Base-by-base conservation (phyloP, 352 stramenopile species). In the Thraustochytrium sp. region DNA sequence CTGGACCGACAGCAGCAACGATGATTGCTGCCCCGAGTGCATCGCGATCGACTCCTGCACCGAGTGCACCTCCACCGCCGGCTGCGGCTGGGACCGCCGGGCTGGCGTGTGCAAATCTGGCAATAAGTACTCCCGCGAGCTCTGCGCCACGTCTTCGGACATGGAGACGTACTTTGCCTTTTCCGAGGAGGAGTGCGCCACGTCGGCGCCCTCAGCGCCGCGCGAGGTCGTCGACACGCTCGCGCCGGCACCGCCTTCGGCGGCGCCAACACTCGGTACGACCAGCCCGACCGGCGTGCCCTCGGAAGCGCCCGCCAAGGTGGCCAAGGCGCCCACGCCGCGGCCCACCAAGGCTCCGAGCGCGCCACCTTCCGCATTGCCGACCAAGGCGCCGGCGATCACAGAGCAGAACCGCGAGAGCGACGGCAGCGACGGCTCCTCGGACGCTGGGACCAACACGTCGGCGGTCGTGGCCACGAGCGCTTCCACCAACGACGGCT, bases 51-150 rank as follows among this genome's bases (percentile, higher is more conserved):
- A 8, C 5, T 40, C 11, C 26, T 80, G 68, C 37, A 42, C 26
- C 3, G 53, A 65, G 23, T 80, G 68, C 51, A 16, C 76, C 9
- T 23, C 4, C 21, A 18, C 46, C 29, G 31, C 63, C 16, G 68
- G 68, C 34, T 80, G 68, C 40, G 68, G 68, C 9, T 80, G 68
- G 68, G 53, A 80, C 26, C 51, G 29, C 16, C 23, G n/a, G 26
- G 21, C 2, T 23, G 11, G 23, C 5, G 13, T 16, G 1, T 80
- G 68, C 53, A 68, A 42, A n/a, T 61, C 68, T 5, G 68, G 68
- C 51, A 80, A 75, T 26, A 34, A 36, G 13, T 80, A 63, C 31
- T 80, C 68, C 13, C 68, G 68, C 1, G 9, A 11, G 16, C 46
- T 80, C 21, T 80, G 68, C 51, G 18, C 37, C 21, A 64, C 68